Evolutionary conservation across 108 stramenopile genomes (phyloP), one percentile per base, ranked within the genome.

Genomic region (Cyclotella kingstonii): DNA sequence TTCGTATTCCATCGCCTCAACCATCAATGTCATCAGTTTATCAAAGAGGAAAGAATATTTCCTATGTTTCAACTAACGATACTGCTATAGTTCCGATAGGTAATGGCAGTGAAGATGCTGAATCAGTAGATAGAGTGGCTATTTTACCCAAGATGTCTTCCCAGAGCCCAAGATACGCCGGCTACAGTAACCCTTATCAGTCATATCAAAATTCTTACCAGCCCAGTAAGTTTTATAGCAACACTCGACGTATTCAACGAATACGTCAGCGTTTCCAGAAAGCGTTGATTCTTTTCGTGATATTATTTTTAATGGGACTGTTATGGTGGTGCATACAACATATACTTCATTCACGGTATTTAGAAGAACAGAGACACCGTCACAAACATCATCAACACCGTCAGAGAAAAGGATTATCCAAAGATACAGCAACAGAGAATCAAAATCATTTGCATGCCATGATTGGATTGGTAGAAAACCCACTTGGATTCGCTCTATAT

Each of bases 371-470:
- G 39, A 55, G 29, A 18, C 54, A 66, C 22, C 52, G 58, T 66
- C 63, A 59, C 29, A 48, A 57, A 45, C 55, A 71, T 14, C 56
- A 36, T 36, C 43, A 53, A 17, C 45, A 43, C 36, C 66, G 43
- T 26, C 56, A 34, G 12, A 33, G n/a, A 53, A 3, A 10, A 2
- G 33, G 1, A 53, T 19, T 14, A 40, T 40, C 14, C 2, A 4
- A 4, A 40, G 14, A 15, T 15, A 40, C 14, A 4, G 15, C 2
- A 40, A 3, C 39, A 2, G 34, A 71, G 26, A 9, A 56, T 35
- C 70, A 64, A 22, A 26, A 52, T 42, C 60, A 70, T 70, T 65
- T 76, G n/a, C 68, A 70, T 76, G 51, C 74, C 54, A 72, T 72
- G 71, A 63, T 58, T 9, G 71, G 71, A 28, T 26, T 63, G 3